Conservation (phyloP, 208 protist genomes). For the Leishmania arabica region DNA sequence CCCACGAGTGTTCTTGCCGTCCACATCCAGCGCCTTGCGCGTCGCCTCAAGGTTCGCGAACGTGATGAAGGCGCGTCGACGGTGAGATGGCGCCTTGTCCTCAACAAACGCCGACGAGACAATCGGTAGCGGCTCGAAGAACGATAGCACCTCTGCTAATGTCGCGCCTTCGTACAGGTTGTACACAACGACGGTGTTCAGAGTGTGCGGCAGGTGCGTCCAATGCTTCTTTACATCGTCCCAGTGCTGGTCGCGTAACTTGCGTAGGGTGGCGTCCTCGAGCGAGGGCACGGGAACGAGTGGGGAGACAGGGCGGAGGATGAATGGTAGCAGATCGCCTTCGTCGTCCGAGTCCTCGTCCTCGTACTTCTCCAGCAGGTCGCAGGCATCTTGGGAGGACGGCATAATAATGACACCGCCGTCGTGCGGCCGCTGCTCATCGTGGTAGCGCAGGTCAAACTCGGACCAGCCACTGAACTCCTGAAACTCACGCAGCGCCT, state of each 20-base stretch:
- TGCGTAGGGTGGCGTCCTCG: constrained; percentile 77
- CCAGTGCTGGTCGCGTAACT: constrained; percentile 79
- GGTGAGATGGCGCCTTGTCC: constrained; percentile 59
- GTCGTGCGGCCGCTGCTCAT: constrained; percentile 60
- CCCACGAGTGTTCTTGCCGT: constrained; percentile 84
- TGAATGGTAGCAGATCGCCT: constrained; percentile 75
- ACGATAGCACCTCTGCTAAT: constrained; percentile 54
- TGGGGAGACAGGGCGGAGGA: constrained; percentile 73
- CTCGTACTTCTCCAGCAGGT: constrained; percentile 88
- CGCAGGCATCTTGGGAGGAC: constrained; percentile 75
- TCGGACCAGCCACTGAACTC: constrained; percentile 78
- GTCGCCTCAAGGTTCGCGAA: constrained; percentile 54
- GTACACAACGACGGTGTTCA: constrained; percentile 78
- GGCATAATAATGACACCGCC: constrained; percentile 85
- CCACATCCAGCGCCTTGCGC: constrained; percentile 63
- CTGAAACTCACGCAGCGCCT: constrained; percentile 73
- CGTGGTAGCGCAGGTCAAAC: constrained; percentile 79
- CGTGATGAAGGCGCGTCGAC: constrained; percentile 76
- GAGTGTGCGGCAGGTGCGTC: constrained; percentile 58
- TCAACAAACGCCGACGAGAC: constrained; percentile 52
- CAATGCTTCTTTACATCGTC: constrained; percentile 70
- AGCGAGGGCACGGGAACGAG: constrained; percentile 72
- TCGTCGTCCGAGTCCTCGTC: constrained; percentile 91
- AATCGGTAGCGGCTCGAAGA: constrained; percentile 51
- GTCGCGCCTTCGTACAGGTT: constrained; percentile 80